phyloP scores from a whole-genome alignment of 2,329 filamentous ascomycete species.

The Nigrospora osmanthi region DNA sequence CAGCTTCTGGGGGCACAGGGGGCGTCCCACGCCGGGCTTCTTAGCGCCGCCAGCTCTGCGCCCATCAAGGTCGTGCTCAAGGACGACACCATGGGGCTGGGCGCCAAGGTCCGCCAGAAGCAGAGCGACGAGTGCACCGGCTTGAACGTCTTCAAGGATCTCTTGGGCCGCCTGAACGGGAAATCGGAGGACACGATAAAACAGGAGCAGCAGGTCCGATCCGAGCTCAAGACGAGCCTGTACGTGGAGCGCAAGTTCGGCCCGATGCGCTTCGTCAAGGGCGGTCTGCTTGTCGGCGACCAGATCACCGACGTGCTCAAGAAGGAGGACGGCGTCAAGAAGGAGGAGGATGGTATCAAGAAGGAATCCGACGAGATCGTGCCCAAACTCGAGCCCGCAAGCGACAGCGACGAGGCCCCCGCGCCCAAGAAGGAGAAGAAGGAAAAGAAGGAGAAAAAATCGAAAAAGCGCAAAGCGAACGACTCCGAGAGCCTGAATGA shows the following conservation, averaged over 20 bases:
- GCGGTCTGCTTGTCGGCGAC: slow-evolving; percentile 62
- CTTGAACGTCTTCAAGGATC: slow-evolving; percentile 75
- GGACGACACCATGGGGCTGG: slow-evolving; percentile 85
- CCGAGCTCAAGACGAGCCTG: slow-evolving; percentile 62
- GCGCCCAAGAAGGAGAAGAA: slow-evolving; percentile 19
- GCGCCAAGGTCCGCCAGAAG: slow-evolving; percentile 59
- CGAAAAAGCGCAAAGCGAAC: slow-evolving; percentile 32
- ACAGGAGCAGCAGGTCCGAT: slow-evolving; percentile 59
- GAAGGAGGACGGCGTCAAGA: slow-evolving; percentile 12
- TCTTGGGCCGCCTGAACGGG: slow-evolving; percentile 85
- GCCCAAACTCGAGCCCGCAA: slow-evolving; percentile 9
- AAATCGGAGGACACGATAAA: slow-evolving; percentile 68
- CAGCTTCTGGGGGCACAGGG: slow-evolving; percentile 72
- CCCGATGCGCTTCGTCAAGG: slow-evolving; percentile 76
- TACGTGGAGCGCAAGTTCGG: slow-evolving; percentile 74
- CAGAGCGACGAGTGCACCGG: slow-evolving; percentile 75
- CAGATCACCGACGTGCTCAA: slow-evolving; percentile 40
- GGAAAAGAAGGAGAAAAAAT: slow-evolving; percentile 21
- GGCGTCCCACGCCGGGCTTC: slow-evolving; percentile 65
- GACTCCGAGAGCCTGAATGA: slow-evolving; percentile 21
- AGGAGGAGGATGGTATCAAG: slow-evolving; percentile 18
- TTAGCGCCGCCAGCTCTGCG: slow-evolving; percentile 73
- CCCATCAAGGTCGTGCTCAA: slow-evolving; percentile 82
- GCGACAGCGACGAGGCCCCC: background rate
- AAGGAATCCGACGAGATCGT: slow-evolving; percentile 34